Evolutionary conservation across 352 stramenopile species (phyloP).

Genomic region (Globisporangium sylvaticum): DNA sequence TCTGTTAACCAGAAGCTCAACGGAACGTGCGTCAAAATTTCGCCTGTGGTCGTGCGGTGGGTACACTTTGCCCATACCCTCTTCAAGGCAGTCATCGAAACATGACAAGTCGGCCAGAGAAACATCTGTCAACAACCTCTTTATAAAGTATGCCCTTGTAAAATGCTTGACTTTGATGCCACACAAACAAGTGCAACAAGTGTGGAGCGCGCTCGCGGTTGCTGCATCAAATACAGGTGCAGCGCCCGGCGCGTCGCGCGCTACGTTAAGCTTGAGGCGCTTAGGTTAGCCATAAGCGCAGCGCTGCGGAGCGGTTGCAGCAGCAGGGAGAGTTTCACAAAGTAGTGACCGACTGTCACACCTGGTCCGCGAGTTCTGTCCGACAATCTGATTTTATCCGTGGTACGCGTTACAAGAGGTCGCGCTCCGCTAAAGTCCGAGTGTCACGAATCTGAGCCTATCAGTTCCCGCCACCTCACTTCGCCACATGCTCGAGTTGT

Average conservation of each 20-base stretch:
- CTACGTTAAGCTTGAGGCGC: no score
- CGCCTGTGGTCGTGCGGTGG: conserved; percentile 4
- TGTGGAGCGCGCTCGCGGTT: no score
- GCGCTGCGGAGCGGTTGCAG: no score
- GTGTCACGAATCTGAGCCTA: neutral
- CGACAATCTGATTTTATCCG: neutral
- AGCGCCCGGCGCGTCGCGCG: no score
- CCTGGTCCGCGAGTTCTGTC: neutral
- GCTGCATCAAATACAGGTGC: no score
- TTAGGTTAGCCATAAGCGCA: neutral
- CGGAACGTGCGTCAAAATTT: conserved; percentile 2
- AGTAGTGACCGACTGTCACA: neutral
- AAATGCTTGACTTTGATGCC: no score
- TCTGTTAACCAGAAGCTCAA: neutral
- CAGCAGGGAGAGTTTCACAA: neutral
- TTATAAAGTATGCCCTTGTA: neutral
- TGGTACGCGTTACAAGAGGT: neutral
- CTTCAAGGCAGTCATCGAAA: neutral
- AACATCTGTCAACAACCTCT: neutral
- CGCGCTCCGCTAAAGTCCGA: neutral
- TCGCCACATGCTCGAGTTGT: neutral
- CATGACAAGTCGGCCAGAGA: neutral
- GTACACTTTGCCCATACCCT: conserved; percentile 3
- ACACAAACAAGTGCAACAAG: no score
- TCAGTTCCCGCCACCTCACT: conserved; percentile 2